Percentiles rank a stretch among this genome's conserved stretches.
Evolutionary conservation across 164 flowering plant genomes (phyloP).

Genomic region (Akebia trifoliata): DNA sequence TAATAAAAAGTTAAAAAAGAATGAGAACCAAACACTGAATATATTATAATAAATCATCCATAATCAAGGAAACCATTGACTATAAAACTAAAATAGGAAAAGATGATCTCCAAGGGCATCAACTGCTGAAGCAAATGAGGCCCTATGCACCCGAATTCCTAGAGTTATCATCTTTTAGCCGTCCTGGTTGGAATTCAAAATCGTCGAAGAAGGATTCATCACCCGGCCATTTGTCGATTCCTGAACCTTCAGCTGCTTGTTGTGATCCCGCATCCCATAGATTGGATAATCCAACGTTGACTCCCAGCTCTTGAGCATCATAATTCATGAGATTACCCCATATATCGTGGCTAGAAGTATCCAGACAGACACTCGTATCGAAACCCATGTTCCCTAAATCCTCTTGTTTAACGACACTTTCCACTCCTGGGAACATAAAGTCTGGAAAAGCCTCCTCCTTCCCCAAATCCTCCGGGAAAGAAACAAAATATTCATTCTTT

Average conservation of each 20-base stretch:
- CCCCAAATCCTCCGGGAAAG: slow-evolving; percentile 44
- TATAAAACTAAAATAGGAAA: slow-evolving; percentile 6
- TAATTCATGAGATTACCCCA: slow-evolving; percentile 39
- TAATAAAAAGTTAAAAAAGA: not conserved
- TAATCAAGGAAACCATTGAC: not conserved
- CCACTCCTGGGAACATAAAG: slow-evolving; percentile 28
- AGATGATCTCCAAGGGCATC: slow-evolving; percentile 19
- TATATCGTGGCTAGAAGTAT: slow-evolving; percentile 39
- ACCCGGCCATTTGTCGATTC: slow-evolving; percentile 36
- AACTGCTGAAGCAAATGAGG: slow-evolving; percentile 11
- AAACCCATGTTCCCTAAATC: slow-evolving; percentile 53
- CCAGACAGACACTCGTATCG: slow-evolving; percentile 28
- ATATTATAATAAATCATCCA: not conserved
- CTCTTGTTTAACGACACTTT: slow-evolving; percentile 33
- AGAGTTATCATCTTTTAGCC: slow-evolving; percentile 18
- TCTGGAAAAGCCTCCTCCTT: slow-evolving; percentile 31
- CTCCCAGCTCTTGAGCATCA: slow-evolving; percentile 39
- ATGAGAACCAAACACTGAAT: not conserved
- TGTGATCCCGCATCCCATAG: slow-evolving; percentile 48
- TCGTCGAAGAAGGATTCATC: slow-evolving; percentile 26
- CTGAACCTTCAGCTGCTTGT: slow-evolving; percentile 38
- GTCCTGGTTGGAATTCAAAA: slow-evolving; percentile 15
- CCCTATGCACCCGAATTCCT: slow-evolving; percentile 29
- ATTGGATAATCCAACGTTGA: slow-evolving; percentile 34
- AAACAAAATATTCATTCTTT: slow-evolving; percentile 34